Evolutionary conservation across 148 eudicot genomes (phyloP).

Genomic region (Arbutus unedo): DNA sequence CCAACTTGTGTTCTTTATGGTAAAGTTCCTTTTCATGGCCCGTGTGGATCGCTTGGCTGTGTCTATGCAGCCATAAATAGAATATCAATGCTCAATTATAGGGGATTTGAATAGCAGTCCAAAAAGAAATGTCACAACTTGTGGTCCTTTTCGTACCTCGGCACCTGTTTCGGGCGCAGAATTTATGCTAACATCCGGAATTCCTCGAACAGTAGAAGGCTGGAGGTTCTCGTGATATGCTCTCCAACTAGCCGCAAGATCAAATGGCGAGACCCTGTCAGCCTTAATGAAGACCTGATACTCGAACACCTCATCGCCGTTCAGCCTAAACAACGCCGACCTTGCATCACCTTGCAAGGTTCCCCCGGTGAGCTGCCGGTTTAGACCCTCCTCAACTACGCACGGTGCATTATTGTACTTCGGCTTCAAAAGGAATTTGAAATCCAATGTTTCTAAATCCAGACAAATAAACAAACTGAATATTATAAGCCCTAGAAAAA

Average conservation of each 20-base stretch:
- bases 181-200: conserved; percentile 88
- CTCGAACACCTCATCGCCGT: conserved; percentile 55
- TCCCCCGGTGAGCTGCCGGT: conserved; percentile 69
- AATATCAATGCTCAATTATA: background rate
- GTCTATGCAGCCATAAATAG: too few relatives aligned
- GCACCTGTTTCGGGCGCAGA: conserved; percentile 38
- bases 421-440: conserved; percentile 90
- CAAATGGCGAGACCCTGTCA: conserved; percentile 84
- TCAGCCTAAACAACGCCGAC: conserved; percentile 67
- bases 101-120: background rate
- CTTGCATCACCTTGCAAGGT: conserved; percentile 73
- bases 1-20: background rate
- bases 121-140: background rate
- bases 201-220: conserved; percentile 92
- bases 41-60: background rate
- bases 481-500: background rate
- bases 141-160: conserved; percentile 48
- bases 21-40: background rate
- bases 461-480: conserved; percentile 6
- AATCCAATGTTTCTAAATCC: conserved; percentile 72
- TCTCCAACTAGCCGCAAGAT: conserved; percentile 98
- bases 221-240: conserved; percentile 77
- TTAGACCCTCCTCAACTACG: conserved; percentile 79
- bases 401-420: conserved; percentile 51
- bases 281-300: conserved; percentile 71